A percentile compares a stretch with the other conserved stretches of the same genome.
Conservation (phyloP, 345 rosid genomes). For the Moricandia moricandioides region DNA sequence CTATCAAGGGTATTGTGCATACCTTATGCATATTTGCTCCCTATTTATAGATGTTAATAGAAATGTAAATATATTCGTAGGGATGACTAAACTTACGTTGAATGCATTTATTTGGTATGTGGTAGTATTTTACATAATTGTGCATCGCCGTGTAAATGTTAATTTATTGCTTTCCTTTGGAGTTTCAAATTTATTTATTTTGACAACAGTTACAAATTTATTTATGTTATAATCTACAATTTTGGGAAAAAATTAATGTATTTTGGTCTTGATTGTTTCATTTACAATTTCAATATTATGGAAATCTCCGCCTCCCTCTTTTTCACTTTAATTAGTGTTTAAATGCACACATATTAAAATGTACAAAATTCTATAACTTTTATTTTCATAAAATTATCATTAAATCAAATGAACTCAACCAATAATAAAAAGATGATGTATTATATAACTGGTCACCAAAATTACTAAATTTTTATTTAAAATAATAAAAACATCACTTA, state of each 20-base stretch:
- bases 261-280: neutral
- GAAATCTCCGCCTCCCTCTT: too few species aligned
- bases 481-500: too few species aligned
- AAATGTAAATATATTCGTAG: neutral
- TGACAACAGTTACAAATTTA: neutral
- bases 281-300: neutral
- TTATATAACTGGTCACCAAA: too few species aligned
- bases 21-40: neutral
- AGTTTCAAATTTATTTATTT: neutral
- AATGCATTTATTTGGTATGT: neutral
- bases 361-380: too few species aligned
- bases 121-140: too few species aligned
- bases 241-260: neutral
- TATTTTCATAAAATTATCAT: too few species aligned
- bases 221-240: neutral
- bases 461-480: too few species aligned
- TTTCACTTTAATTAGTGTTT: too few species aligned
- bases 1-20: too few species aligned
- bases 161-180: neutral
- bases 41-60: slow-evolving; percentile 2
- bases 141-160: neutral
- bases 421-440: too few species aligned
- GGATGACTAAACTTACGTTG: neutral
- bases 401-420: too few species aligned
- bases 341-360: too few species aligned